Evolutionary conservation across 768 basidiomycete genomes (phyloP).

Genomic region (Mycena belliarum): DNA sequence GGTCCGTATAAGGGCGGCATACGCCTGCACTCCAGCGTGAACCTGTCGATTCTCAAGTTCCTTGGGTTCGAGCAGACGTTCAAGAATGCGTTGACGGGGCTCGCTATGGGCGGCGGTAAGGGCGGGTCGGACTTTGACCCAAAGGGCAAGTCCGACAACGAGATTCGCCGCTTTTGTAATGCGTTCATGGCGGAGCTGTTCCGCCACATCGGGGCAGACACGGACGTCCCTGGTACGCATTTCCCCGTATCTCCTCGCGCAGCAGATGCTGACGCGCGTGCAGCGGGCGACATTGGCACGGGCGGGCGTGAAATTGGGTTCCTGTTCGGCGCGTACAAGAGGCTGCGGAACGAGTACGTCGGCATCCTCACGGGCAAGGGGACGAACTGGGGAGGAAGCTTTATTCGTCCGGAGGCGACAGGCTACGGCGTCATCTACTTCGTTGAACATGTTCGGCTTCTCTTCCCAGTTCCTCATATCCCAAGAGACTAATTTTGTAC

Average conservation of each 20-base stretch:
- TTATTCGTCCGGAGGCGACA: constrained; percentile 75
- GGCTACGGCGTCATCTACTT: constrained; percentile 79
- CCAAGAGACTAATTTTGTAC: background rate
- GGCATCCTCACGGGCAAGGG: constrained; percentile 76
- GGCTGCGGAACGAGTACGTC: constrained; percentile 67
- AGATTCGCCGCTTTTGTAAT: constrained; percentile 70
- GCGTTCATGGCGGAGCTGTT: constrained; percentile 77
- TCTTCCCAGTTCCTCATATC: background rate
- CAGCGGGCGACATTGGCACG: constrained; percentile 72
- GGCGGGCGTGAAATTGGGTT: constrained; percentile 76
- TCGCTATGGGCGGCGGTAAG: constrained; percentile 80
- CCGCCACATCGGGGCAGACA: constrained; percentile 70
- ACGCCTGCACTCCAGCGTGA: constrained; percentile 77
- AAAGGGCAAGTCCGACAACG: constrained; percentile 75
- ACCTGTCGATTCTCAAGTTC: constrained; percentile 83
- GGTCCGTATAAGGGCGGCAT: constrained; percentile 82
- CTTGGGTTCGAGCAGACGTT: constrained; percentile 81
- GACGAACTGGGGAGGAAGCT: constrained; percentile 66
- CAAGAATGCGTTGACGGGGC: constrained; percentile 78
- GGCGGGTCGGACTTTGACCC: constrained; percentile 82
- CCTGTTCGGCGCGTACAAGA: constrained; percentile 81
- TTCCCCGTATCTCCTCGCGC: background rate
- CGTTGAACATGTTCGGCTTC: constrained; percentile 61
- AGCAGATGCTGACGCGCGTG: background rate
- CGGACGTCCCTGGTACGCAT: constrained; percentile 63